Conservation (phyloP, 1,284 basidiomycete genomes). For the Malassezia restricta region DNA sequence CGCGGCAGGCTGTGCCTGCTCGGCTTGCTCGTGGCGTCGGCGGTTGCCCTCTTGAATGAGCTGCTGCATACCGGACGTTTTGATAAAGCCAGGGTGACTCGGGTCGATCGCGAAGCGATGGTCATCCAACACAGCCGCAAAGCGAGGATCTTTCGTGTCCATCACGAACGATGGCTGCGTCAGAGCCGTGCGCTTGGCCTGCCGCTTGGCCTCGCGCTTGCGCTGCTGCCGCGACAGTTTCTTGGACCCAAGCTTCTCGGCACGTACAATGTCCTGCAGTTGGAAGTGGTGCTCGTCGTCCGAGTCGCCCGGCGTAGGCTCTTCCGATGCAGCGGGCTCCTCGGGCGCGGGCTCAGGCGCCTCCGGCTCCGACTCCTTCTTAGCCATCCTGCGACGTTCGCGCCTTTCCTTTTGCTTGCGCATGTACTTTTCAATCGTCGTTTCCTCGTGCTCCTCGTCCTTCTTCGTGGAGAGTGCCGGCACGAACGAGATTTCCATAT, state of each 20-base stretch:
- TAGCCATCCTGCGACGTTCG: constrained; percentile 17
- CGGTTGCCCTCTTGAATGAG: constrained; percentile 30
- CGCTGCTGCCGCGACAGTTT: constrained; percentile 27
- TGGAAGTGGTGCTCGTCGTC: constrained; percentile 61
- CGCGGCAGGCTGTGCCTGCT: not conserved
- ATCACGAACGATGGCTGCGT: constrained; percentile 56
- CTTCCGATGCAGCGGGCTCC: constrained; percentile 7
- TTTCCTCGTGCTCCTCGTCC: constrained; percentile 31
- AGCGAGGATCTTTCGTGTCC: constrained; percentile 75
- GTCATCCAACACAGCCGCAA: constrained; percentile 75
- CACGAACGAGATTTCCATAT: constrained; percentile 44
- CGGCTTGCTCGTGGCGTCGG: constrained; percentile 4
- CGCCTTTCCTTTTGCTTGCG: constrained; percentile 43
- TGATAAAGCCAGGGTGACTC: constrained; percentile 58
- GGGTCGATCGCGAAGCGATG: constrained; percentile 90
- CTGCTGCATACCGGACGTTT: constrained; percentile 41
- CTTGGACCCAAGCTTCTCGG: constrained; percentile 51
- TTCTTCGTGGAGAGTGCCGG: constrained; percentile 37
- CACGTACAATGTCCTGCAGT: constrained; percentile 75
- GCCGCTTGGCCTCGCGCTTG: constrained; percentile 21
- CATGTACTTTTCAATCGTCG: constrained; percentile 42
- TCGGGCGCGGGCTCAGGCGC: not conserved
- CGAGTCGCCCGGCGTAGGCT: constrained; percentile 16
- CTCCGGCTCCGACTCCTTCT: constrained; percentile 17
- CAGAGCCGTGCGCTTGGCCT: constrained; percentile 46